phyloP scores from a whole-genome alignment of 768 basidiomycete species.

The Rhizopogon vinicolor region DNA sequence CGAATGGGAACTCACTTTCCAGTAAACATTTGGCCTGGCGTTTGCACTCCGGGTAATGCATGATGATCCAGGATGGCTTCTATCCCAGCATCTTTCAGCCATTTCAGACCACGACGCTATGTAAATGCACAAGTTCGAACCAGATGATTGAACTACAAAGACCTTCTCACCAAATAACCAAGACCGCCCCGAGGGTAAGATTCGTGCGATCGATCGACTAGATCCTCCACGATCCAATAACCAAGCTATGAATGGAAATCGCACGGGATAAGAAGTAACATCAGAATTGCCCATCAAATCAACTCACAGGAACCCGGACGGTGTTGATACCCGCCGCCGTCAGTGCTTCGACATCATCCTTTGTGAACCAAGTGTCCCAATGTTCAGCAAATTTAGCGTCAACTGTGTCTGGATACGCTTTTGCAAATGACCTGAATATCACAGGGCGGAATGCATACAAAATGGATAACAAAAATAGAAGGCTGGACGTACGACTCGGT shows the following conservation, averaged over 20 bases:
- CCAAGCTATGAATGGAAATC: slow-evolving; percentile 48
- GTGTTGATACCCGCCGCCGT: slow-evolving; percentile 60
- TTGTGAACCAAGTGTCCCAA: slow-evolving; percentile 73
- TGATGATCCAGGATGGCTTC: slow-evolving; percentile 66
- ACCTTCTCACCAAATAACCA: slow-evolving; percentile 46
- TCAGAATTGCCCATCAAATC: neutral
- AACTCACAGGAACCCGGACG: slow-evolving; percentile 69
- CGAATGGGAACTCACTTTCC: slow-evolving; percentile 43
- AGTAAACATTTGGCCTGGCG: slow-evolving; percentile 58
- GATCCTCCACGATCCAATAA: slow-evolving; percentile 75
- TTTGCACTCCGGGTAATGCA: slow-evolving; percentile 67
- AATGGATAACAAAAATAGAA: too few species aligned
- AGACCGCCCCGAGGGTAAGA: slow-evolving; percentile 71
- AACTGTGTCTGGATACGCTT: slow-evolving; percentile 54
- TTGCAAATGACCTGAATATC: slow-evolving; percentile 47
- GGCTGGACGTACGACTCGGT: slow-evolving; percentile 52
- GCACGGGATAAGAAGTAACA: neutral
- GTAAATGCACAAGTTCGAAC: neutral
- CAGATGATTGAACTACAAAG: neutral
- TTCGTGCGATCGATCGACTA: slow-evolving; percentile 60
- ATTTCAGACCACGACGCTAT: slow-evolving; percentile 58
- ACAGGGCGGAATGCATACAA: neutral
- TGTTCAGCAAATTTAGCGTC: slow-evolving; percentile 57
- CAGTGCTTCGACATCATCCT: slow-evolving; percentile 55
- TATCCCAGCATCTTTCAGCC: slow-evolving; percentile 56